Evolutionary conservation across 768 basidiomycete species (phyloP).

Genomic region (Pleurotus cornucopiae): DNA sequence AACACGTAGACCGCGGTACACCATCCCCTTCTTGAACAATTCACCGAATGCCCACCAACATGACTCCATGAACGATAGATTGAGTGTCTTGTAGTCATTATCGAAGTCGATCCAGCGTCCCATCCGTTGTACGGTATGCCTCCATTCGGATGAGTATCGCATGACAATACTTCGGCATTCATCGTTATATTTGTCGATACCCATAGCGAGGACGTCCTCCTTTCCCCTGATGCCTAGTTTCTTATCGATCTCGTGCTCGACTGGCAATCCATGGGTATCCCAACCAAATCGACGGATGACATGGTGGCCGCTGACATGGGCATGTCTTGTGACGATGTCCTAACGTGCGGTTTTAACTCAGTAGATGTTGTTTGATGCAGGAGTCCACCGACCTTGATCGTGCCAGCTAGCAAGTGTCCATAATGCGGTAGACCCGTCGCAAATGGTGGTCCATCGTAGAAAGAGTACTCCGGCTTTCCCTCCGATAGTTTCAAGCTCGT

Average conservation of each 20-base stretch:
- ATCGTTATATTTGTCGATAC: constrained; percentile 95
- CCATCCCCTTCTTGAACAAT: constrained; percentile 87
- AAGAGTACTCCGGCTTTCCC: constrained; percentile 85
- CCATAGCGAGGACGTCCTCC: constrained; percentile 91
- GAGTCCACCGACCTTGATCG: constrained; percentile 69
- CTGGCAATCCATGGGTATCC: constrained; percentile 98
- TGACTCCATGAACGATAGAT: constrained; percentile 91
- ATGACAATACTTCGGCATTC: constrained; percentile 97
- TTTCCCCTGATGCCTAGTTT: constrained; percentile 87
- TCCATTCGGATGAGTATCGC: constrained; percentile 95
- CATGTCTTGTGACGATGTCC: constrained; percentile 98
- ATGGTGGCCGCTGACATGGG: constrained; percentile 87
- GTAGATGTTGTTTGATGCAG: too few species aligned
- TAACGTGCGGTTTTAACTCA: constrained; percentile 23
- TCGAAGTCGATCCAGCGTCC: constrained; percentile 99
- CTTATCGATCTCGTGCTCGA: constrained; percentile 99
- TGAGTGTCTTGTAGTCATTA: constrained; percentile 98
- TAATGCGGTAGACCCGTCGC: constrained; percentile 97
- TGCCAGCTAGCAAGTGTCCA: constrained; percentile 89
- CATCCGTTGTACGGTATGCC: constrained; percentile 92
- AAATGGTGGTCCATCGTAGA: constrained; percentile 97
- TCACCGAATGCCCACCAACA: constrained; percentile 99
- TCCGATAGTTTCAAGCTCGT: constrained; percentile 91
- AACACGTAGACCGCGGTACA: constrained; percentile 90
- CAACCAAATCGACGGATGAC: constrained; percentile 95